Percentiles rank a stretch among this genome's conserved stretches.
phyloP scores from a whole-genome alignment of 768 basidiomycete species.

The Suillus brevipes region DNA sequence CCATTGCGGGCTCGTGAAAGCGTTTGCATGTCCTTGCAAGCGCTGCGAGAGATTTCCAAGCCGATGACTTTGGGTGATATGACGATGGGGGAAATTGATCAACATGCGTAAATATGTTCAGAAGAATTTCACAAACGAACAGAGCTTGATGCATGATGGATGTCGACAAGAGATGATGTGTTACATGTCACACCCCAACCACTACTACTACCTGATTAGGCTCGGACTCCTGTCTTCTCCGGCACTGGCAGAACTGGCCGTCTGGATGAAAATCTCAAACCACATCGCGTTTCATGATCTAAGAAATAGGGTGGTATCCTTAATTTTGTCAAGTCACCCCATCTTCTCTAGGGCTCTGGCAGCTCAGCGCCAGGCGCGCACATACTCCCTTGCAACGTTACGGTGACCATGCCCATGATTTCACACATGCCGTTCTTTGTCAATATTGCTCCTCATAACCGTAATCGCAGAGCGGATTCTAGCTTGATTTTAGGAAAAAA shows the following conservation, averaged over 20 bases:
- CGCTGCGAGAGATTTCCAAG: background rate
- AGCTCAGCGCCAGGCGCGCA: conserved; percentile 3
- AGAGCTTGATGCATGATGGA: background rate
- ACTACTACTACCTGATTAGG: too few relatives aligned
- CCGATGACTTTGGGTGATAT: background rate
- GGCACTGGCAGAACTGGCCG: background rate
- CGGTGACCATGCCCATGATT: background rate
- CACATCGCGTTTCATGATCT: conserved; percentile 7
- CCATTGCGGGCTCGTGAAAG: background rate
- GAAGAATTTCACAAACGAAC: background rate
- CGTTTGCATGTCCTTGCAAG: conserved; percentile 1
- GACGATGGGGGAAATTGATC: background rate
- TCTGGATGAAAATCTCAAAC: background rate
- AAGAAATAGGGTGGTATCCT: background rate
- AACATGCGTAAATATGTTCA: background rate
- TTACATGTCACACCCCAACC: too few relatives aligned
- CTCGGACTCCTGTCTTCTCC: too few relatives aligned
- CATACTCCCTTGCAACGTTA: background rate
- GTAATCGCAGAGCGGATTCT: background rate
- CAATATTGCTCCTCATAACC: background rate
- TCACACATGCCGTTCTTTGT: background rate
- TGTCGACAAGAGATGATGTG: too few relatives aligned
- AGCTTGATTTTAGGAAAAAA: background rate
- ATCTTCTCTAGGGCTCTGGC: background rate
- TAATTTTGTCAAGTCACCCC: background rate